Evolutionary conservation across 176 grass and related monocot genomes (phyloP).

Genomic region (Eragrostis nindensis): DNA sequence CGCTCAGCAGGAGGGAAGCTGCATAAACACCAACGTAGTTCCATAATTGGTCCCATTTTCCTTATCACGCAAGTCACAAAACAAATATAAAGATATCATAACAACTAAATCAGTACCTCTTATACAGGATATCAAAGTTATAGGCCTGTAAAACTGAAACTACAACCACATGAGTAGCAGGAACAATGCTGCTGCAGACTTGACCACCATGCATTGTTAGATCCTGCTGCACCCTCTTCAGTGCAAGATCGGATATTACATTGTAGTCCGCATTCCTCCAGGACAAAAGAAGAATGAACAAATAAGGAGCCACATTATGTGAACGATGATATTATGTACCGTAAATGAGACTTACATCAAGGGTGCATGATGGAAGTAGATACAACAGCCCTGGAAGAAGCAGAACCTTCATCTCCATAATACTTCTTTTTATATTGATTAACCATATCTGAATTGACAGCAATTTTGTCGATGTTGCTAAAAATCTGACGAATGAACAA

Average conservation of each 20-base stretch:
- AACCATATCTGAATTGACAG: constrained; percentile 50
- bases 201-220: constrained; percentile 91
- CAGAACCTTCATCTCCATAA: constrained; percentile 71
- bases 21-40: constrained; percentile 42
- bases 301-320: constrained; percentile 39
- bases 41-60: neutral
- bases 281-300: constrained; percentile 27
- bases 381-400: constrained; percentile 77
- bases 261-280: constrained; percentile 78
- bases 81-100: constrained; percentile 16
- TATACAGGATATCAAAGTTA: constrained; percentile 90
- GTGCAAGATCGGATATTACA: constrained; percentile 76
- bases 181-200: constrained; percentile 65
- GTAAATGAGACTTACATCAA: constrained; percentile 63
- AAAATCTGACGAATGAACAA: constrained; percentile 64
- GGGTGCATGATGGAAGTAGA: constrained; percentile 66
- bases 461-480: constrained; percentile 59
- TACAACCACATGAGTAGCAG: constrained; percentile 81
- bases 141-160: constrained; percentile 64
- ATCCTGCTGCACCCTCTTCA: constrained; percentile 77
- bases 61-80: constrained; percentile 13
- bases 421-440: constrained; percentile 78
- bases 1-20: constrained; percentile 69
- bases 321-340: constrained; percentile 46
- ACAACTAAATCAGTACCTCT: constrained; percentile 59